Percentiles rank a stretch among this genome's conserved stretches.
Evolutionary conservation across 2,329 filamentous ascomycete species (phyloP).

Genomic region (Arthrobotrys entomopaga): DNA sequence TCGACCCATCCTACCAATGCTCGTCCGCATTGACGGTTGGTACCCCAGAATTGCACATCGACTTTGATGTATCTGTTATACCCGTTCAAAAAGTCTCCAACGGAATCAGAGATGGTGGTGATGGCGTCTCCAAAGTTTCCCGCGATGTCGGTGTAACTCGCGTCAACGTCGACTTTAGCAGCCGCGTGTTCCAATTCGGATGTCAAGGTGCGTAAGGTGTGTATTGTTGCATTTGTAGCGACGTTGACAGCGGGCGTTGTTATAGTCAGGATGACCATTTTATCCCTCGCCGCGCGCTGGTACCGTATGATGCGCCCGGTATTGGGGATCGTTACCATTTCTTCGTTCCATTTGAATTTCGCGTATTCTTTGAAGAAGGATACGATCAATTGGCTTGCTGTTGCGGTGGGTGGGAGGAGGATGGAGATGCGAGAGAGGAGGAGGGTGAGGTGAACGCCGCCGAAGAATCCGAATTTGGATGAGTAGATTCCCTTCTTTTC

Average conservation of each 20-base stretch:
- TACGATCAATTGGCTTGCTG: conserved; percentile 67
- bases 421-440: conserved; percentile 72
- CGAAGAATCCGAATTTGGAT: conserved; percentile 72
- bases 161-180: conserved; percentile 60
- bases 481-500: conserved; percentile 72
- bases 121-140: conserved; percentile 39
- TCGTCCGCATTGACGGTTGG: conserved; percentile 68
- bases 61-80: conserved; percentile 71
- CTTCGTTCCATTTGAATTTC: conserved; percentile 69
- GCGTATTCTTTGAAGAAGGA: conserved; percentile 74
- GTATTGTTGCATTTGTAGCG: conserved; percentile 67
- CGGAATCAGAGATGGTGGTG: conserved; percentile 1
- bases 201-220: conserved; percentile 67
- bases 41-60: conserved; percentile 74
- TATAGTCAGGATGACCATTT: conserved; percentile 72
- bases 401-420: conserved; percentile 62
- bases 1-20: conserved; percentile 73
- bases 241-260: conserved; percentile 72
- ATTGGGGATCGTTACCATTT: conserved; percentile 70
- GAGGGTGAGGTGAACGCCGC: conserved; percentile 73
- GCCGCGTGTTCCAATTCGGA: conserved; percentile 67
- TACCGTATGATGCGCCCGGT: conserved; percentile 65
- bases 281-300: conserved; percentile 69
- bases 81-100: conserved; percentile 65
- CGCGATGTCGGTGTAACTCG: conserved; percentile 65